Base-by-base conservation (phyloP, 108 stramenopile species). In the Conticribra weissflogii region DNA sequence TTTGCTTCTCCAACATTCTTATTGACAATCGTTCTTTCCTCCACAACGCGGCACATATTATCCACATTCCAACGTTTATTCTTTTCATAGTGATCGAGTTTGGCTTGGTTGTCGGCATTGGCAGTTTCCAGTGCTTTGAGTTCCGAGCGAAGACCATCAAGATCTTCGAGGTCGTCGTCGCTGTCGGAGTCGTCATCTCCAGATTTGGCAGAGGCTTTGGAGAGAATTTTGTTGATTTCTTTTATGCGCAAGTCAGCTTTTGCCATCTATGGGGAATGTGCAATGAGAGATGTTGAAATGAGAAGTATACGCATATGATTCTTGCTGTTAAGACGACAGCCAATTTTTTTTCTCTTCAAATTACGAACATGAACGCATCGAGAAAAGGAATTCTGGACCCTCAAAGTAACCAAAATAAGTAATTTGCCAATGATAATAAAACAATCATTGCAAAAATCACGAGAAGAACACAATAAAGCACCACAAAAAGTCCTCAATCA, bases 41-140 rank as follows among this genome's bases (percentile, higher is more conserved):
- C 95, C 59, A 83, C 88, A 27, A 97, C 93, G 69, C 90, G 77
- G 79, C 93, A 95, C 81, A 98, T 95, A 75, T 98, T 98, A 63
- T 98, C 98, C 17, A 97, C 93, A 71, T 97, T 98, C 96, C 96
- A 97, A 78, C 95, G 97, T 79, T 96, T 96, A 72, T 97, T 92
- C 76, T 96, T 94, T 84, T 97, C 96, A 65, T 97, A 97, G 22
- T 93, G 81, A 30, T 95, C 94, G 49, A 97, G 78, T 52, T 84
- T 90, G 36, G 67, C 74, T 60, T 95, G 79, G 60, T 91, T 75
- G 57, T 66, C 70, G 18, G 46, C 59, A 57, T 94, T 87, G 27
- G 77, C 74, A 44, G 76, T 52, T 68, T 89, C 51, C 3, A 98
- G 68, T 71, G 93, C 94, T 23, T 81, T 69, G 3, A 93, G 58